Evolutionary conservation across 2,329 filamentous ascomycete species (phyloP).

Genomic region (Scedosporium apiospermum): DNA sequence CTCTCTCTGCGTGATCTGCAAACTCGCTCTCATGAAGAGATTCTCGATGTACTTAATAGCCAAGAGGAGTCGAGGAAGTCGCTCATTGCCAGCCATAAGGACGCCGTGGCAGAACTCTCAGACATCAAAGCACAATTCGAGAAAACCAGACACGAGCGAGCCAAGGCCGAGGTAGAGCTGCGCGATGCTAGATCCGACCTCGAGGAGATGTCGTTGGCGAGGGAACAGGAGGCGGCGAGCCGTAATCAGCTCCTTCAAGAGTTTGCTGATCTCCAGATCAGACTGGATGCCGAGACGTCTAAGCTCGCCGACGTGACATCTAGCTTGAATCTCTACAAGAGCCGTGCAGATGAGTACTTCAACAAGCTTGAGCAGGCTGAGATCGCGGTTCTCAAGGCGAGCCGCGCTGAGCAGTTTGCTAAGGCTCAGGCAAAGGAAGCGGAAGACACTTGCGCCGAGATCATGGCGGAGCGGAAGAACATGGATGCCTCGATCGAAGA

Average conservation of each 20-base stretch:
- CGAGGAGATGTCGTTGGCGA: conserved; percentile 65
- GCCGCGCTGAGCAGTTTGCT: conserved; percentile 86
- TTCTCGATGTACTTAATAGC: conserved; percentile 83
- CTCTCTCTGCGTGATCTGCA: conserved; percentile 85
- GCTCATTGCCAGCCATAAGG: conserved; percentile 75
- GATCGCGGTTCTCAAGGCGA: conserved; percentile 87
- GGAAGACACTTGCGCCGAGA: conserved; percentile 79
- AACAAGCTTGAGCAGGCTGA: conserved; percentile 95
- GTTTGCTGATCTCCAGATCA: conserved; percentile 87
- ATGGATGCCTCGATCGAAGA: conserved; percentile 85
- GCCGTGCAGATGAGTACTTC: conserved; percentile 90
- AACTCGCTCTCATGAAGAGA: conserved; percentile 86
- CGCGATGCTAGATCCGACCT: conserved; percentile 77
- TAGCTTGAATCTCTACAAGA: conserved; percentile 83
- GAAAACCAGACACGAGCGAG: conserved; percentile 72
- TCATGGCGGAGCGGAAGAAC: conserved; percentile 86
- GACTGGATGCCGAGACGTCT: conserved; percentile 79
- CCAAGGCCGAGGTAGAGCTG: conserved; percentile 73
- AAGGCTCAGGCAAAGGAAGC: conserved; percentile 82
- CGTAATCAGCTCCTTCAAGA: conserved; percentile 84
- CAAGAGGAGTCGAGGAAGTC: conserved; percentile 83
- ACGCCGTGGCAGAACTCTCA: conserved; percentile 72
- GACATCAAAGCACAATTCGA: conserved; percentile 85
- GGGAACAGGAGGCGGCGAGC: conserved; percentile 81
- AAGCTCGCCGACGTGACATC: conserved; percentile 76